Conservation (phyloP, 257 asterid species). For the Leptodermis oblonga region DNA sequence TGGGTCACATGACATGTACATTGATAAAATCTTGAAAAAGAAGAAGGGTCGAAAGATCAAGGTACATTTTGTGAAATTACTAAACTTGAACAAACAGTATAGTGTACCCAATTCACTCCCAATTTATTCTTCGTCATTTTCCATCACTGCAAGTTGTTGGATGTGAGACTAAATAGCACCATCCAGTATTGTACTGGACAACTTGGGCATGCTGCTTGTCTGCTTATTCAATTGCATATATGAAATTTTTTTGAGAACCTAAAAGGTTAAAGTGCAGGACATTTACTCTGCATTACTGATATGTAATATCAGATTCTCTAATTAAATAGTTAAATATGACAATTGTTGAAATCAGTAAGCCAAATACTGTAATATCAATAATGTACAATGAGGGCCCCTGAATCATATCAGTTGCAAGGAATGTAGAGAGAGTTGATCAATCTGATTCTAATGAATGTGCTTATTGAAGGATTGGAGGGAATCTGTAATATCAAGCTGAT, state of each 20-base stretch:
- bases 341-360: background rate
- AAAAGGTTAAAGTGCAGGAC: no score
- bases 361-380: background rate
- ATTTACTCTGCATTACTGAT: background rate
- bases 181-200: background rate
- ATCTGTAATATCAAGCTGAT: background rate
- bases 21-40: slow-evolving; percentile 45
- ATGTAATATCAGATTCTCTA: background rate
- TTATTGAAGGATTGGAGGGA: background rate
- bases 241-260: background rate
- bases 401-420: background rate
- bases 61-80: slow-evolving; percentile 39
- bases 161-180: background rate
- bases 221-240: background rate
- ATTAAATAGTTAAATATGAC: background rate
- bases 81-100: background rate
- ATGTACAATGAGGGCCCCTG: background rate
- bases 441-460: slow-evolving; percentile 5
- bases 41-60: slow-evolving; percentile 65
- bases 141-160: background rate
- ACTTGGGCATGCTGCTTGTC: background rate
- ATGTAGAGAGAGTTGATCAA: background rate
- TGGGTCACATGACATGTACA: slow-evolving; percentile 48
- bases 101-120: background rate
- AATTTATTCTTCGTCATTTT: background rate